phyloP scores from a whole-genome alignment of 1,284 basidiomycete genomes.

The Cryptococcus hybrid region DNA sequence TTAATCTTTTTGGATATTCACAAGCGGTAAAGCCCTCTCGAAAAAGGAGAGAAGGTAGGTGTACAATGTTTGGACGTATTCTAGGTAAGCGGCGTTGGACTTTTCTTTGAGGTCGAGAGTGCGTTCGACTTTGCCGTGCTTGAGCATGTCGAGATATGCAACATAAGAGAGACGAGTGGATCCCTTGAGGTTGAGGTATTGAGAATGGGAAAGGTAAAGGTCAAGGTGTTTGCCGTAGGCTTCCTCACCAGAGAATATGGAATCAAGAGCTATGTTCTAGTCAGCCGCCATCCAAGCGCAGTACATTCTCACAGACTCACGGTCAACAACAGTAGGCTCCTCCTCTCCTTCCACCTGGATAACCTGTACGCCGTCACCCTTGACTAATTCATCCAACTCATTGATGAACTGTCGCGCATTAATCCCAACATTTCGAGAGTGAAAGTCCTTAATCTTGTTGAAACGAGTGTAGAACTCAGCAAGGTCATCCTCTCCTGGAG shows the following conservation, averaged over 20 bases:
- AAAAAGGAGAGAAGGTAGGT: conserved; percentile 82
- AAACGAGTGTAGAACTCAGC: conserved; percentile 93
- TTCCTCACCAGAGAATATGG: conserved; percentile 95
- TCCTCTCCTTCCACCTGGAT: conserved; percentile 62
- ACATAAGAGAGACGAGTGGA: conserved; percentile 81
- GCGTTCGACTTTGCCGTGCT: conserved; percentile 50
- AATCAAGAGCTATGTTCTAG: conserved; percentile 65
- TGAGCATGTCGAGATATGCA: conserved; percentile 82
- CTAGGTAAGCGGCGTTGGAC: conserved; percentile 70
- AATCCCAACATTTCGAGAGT: conserved; percentile 89
- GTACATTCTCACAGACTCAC: conserved; percentile 32
- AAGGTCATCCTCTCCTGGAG: conserved; percentile 64
- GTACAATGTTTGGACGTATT: conserved; percentile 79
- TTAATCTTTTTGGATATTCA: conserved; percentile 73
- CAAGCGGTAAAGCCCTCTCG: conserved; percentile 81
- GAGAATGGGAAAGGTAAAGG: conserved; percentile 80
- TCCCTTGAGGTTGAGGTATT: conserved; percentile 86
- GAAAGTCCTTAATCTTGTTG: conserved; percentile 91
- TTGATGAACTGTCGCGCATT: conserved; percentile 73
- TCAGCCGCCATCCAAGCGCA: conserved; percentile 1
- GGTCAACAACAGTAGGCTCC: conserved; percentile 60
- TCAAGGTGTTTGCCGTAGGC: conserved; percentile 92
- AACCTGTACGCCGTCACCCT: conserved; percentile 45
- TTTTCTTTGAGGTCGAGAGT: conserved; percentile 73
- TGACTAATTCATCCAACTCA: conserved; percentile 70